These are phyloP conservation scores for Teunomyces cretensis DNA, from an alignment of 805 yeast genomes.

Conservation along the genomic window DNA sequence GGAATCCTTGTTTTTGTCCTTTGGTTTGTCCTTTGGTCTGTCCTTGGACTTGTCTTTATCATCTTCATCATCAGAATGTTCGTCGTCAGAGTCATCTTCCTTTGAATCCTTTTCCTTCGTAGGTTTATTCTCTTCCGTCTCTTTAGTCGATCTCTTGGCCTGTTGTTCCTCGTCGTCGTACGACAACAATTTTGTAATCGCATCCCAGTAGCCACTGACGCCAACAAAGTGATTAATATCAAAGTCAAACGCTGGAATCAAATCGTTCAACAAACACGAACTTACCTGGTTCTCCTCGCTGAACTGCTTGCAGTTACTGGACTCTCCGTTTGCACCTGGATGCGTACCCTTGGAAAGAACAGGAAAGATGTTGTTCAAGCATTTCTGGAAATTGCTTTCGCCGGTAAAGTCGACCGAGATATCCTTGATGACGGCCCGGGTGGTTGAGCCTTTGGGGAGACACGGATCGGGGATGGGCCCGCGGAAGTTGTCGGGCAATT, in stretches of 20 bases:
- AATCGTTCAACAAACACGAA: conserved; percentile 52
- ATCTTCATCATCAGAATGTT: not conserved
- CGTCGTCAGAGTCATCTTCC: not conserved
- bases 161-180: conserved; percentile 19
- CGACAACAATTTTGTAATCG: conserved; percentile 47
- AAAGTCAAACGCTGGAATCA: conserved; percentile 57
- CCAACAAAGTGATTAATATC: conserved; percentile 58
- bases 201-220: conserved; percentile 68
- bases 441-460: conserved; percentile 47
- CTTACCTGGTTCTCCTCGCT: conserved; percentile 31
- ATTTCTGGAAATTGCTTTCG: conserved; percentile 48
- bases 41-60: not conserved
- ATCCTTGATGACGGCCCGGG: conserved; percentile 21
- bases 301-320: conserved; percentile 31
- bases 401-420: conserved; percentile 46
- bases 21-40: not conserved
- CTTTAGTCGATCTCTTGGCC: not conserved
- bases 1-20: not conserved
- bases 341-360: conserved; percentile 38
- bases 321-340: conserved; percentile 15
- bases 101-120: not conserved
- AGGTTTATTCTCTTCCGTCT: conserved; percentile 3
- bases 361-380: conserved; percentile 49
- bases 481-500: conserved; percentile 15
- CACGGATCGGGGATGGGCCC: conserved; percentile 55